Percentiles rank a stretch among this genome's conserved stretches.
Conservation (phyloP, 306 rosid species). For the Pyrus bretschneideri region DNA sequence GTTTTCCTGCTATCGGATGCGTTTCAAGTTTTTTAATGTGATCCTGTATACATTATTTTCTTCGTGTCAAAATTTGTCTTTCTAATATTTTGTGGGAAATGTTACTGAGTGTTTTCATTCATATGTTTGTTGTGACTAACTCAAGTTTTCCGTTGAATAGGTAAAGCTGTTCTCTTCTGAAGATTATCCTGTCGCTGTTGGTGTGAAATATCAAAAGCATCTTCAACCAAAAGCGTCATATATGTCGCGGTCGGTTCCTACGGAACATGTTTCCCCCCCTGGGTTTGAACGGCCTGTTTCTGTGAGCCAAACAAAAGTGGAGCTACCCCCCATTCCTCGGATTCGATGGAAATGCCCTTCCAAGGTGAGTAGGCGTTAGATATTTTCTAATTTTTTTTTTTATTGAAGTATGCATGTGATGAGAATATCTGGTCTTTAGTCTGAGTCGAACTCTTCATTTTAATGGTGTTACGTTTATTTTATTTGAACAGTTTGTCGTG, state of each 20-base stretch:
- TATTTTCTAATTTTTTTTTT: neutral
- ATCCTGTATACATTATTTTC: neutral
- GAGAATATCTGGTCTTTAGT: neutral
- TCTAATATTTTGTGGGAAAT: neutral
- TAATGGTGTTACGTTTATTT: neutral
- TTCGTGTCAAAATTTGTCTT: neutral
- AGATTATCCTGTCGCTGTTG: slow-evolving; percentile 50
- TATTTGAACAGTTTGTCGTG: slow-evolving; percentile 33
- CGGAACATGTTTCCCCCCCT: slow-evolving; percentile 45
- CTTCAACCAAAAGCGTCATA: slow-evolving; percentile 39
- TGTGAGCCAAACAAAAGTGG: slow-evolving; percentile 18
- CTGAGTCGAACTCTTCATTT: neutral
- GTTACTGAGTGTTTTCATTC: neutral
- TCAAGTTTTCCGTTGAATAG: slow-evolving; percentile 26
- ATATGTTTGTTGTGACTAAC: neutral
- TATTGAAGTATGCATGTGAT: neutral
- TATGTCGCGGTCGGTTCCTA: slow-evolving; percentile 25
- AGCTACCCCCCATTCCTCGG: slow-evolving; percentile 14
- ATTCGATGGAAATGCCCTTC: slow-evolving; percentile 63
- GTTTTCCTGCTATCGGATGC: neutral
- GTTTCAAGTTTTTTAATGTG: neutral
- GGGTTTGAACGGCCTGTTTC: slow-evolving; percentile 48
- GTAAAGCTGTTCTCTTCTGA: slow-evolving; percentile 45
- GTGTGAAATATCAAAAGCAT: slow-evolving; percentile 29
- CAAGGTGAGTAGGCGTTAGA: slow-evolving; percentile 32